Evolutionary conservation across 2,329 filamentous ascomycete genomes (phyloP), one percentile per base, ranked within the genome.

Genomic region (Sphaerulina musiva): DNA sequence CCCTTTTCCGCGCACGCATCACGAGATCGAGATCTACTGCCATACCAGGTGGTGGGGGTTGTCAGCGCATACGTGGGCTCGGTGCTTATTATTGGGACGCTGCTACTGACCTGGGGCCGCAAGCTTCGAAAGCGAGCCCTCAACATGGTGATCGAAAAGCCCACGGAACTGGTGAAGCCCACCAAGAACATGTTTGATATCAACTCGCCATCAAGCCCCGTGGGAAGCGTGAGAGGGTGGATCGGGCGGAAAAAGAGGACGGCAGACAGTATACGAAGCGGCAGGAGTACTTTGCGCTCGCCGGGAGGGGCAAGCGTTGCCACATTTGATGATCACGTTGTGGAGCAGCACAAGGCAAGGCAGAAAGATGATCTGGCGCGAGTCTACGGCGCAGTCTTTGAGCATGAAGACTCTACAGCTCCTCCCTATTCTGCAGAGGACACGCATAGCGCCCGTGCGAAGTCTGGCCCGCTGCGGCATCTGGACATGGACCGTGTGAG

Each of bases 351-450:
- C 71, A 82, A 80, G 68, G 78, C 80, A 66, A 85, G 85, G 74
- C 84, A 88, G 59, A 84, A 93, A 70, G 78, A 85, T 60, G 87
- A 95, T 69, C 83, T 96, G 71, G 90, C 95, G 70, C 83, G 88
- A 64, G 83, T 97, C 69, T 97, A 96, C 73, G 89, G 85, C 58
- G 86, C 90, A 62, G 91, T 95, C 59, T 86, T 95, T 84, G 89
- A 90, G 3, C 42, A 14, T 4, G 48, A 51, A 14, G 17, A 45
- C 20, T 39, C 40, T 2, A 6, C n/a, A 10, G 6, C 7, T 70
- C 87, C 42, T 34, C 31, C 41, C 1, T 14, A 29, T 9, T 29
- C 53, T 3, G 20, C 34, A 4, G 17, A 45, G 10, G 43, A 29
- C 2, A 7, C 40, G 4, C 41, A 49, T 11, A 6, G 26, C 26